Evolutionary conservation across 805 yeast genomes (phyloP), one percentile per base, ranked within the genome.

Genomic region (Candida bentonensis): DNA sequence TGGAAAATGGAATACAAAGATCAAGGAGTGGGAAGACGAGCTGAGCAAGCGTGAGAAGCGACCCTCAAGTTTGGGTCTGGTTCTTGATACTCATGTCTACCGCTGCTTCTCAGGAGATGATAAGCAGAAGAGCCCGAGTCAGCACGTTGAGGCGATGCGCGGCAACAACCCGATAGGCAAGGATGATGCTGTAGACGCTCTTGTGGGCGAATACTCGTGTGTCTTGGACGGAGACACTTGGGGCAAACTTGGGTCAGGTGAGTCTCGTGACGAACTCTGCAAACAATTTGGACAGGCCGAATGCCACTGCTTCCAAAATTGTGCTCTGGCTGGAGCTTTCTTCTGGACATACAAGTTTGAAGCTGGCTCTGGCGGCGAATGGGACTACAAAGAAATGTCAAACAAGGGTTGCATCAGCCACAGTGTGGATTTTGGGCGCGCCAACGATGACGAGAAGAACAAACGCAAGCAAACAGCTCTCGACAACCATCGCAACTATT

Each of bases 261-360:
- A 67, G 34, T 53, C 56, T 42, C 69, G 94, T 26, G 74, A 68
- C 41, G 67, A 71, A 21, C 62, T 72, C n/a, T 86, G 81, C 11
- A 61, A 59, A 28, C 63, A 72, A 42, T 88, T 67, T 56, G 95
- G 95, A 9, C 65, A 65, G 17, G 60, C 58, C n/a, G 79, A 85
- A 58, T 50, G 61, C 3, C 54, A 62, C 2, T 49, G 73, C 3
- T 74, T 82, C 55, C 55, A 59, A 3, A 53, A 71, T 30, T 63
- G 80, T 27, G 79, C 89, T 1, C 60, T 68, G 7, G 72, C 76
- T 46, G 97, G 97, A 0, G 70, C 74, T 47, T 88, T 72, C 61
- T 89, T 92, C 62, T 89, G 97, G 97, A 83, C 95, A 1, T 82
- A 65, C 60, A 85, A 86, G 62, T 88, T 88, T 57, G 75, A 81